A percentile compares a stretch with the other conserved stretches of the same genome.
Evolutionary conservation across 1,284 basidiomycete species (phyloP).

Genomic region (Cryptococcus amylolentus): DNA sequence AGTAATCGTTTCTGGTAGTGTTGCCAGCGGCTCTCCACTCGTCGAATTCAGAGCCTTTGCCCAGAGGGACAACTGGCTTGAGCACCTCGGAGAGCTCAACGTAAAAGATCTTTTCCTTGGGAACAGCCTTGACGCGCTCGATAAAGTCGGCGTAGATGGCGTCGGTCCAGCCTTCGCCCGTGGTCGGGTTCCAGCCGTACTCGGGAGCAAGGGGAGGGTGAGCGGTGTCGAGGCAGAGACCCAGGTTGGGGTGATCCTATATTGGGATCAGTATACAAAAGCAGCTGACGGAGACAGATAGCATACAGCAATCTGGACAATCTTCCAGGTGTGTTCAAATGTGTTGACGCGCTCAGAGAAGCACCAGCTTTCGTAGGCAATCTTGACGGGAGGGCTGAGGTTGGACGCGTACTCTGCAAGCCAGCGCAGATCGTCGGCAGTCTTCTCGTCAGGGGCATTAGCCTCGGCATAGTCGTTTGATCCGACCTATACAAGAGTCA

Average conservation of each 20-base stretch:
- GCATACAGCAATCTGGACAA: conserved; percentile 17
- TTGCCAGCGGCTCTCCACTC: neutral
- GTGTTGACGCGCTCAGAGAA: conserved; percentile 10
- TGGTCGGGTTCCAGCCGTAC: conserved; percentile 15
- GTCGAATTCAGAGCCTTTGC: conserved; percentile 12
- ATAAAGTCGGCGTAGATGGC: conserved; percentile 4
- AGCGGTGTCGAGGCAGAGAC: conserved; percentile 21
- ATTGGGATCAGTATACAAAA: neutral
- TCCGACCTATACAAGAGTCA: conserved; percentile 11
- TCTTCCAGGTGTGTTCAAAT: conserved; percentile 18
- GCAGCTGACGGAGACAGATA: neutral
- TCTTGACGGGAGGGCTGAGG: conserved; percentile 1
- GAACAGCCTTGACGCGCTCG: conserved; percentile 8
- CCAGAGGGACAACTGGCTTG: conserved; percentile 6
- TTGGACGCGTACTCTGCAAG: conserved; percentile 14
- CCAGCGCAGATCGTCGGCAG: conserved; percentile 16
- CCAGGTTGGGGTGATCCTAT: conserved; percentile 16
- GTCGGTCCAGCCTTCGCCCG: conserved; percentile 5
- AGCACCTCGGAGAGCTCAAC: conserved; percentile 21
- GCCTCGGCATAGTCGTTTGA: conserved; percentile 20
- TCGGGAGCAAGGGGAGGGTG: conserved; percentile 14
- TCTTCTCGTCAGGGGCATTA: conserved; percentile 4
- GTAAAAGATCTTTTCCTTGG: conserved; percentile 15
- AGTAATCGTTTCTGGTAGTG: neutral
- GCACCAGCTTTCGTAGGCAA: conserved; percentile 18